Conservation (phyloP, 176 grass and related monocot species). For the bread wheat (Triticum aestivum) region DNA sequence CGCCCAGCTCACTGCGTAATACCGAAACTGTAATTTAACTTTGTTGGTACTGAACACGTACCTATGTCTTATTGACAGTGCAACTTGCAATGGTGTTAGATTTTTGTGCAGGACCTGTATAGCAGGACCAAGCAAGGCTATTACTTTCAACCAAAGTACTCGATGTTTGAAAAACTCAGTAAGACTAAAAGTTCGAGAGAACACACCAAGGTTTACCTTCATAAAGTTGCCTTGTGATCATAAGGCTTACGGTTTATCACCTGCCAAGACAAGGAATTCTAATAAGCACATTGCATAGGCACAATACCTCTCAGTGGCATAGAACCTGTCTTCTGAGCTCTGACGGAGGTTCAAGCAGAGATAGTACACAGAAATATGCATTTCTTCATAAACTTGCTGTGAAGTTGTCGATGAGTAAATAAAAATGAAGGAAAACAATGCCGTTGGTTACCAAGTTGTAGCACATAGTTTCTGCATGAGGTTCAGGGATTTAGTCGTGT, state of each 20-base stretch:
- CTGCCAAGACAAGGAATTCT: slow-evolving; percentile 31
- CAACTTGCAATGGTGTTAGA: slow-evolving; percentile 89
- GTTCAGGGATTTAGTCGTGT: neutral
- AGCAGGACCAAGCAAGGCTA: slow-evolving; percentile 12
- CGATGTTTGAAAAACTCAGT: neutral
- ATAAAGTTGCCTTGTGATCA: no score
- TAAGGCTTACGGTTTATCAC: slow-evolving; percentile 85
- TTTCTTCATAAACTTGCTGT: neutral
- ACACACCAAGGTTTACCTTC: neutral
- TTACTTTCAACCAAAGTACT: slow-evolving; percentile 10
- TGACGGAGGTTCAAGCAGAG: neutral
- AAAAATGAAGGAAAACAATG: neutral
- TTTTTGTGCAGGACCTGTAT: slow-evolving; percentile 79
- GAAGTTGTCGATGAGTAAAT: neutral
- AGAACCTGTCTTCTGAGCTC: neutral
- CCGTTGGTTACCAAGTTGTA: neutral
- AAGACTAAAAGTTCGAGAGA: no score
- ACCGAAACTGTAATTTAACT: neutral
- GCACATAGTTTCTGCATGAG: neutral
- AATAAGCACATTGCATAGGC: neutral
- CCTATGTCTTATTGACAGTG: slow-evolving; percentile 45
- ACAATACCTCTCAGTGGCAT: neutral
- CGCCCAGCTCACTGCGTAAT: neutral
- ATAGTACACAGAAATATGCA: neutral
- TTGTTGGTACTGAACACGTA: neutral